Base-by-base conservation (phyloP, 192 early-diverging fungal species). In the Diversispora eburnea region DNA sequence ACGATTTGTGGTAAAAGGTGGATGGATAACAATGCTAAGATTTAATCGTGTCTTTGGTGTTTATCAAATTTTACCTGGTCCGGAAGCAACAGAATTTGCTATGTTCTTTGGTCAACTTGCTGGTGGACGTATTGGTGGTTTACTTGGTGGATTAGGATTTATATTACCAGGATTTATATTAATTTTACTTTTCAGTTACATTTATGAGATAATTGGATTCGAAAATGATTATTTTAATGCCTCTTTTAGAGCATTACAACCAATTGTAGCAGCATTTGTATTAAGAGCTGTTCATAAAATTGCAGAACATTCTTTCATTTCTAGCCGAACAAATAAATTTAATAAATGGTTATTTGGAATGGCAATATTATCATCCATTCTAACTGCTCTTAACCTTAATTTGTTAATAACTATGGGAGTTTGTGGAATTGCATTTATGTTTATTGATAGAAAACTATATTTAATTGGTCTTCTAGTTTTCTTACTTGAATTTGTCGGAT, bases 11-110 rank as follows among this genome's bases (percentile, higher is more conserved):
- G 54, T 66, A 17, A 56, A 86, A 67, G 49, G 72, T 19, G 69
- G 75, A 49, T 87, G 85, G 85, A 87, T 87, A 52, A 80, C 85
- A 10, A 20, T 74, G 8, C 60, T 47, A 0, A 69, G 76, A 1
- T 88, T 87, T 59, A 87, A 87, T 61, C 19, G 81, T 33, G 83
- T 87, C 7, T 87, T 81, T 56, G 84, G 83, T 3, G 85, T 87
- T 19, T 87, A 87, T 47, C 86, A 87, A 47, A 78, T 87, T 59
- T 67, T 87, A 64, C 85, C 85, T 4, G 85, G 85, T 12, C 85
- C 85, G 17, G 85, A 87, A 59, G 85, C 85, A 3, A 83, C 86
- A 1, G 85, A 87, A 70, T 77, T 87, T 12, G 82, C 80, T 56
- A 83, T 81, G 77, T 86, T 81, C 57, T 86, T 86, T 67, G 85